These are phyloP conservation scores for Saccharomycopsis crataegensis DNA, from an alignment of 1,139 yeast genomes.

Conservation along the genomic window DNA sequence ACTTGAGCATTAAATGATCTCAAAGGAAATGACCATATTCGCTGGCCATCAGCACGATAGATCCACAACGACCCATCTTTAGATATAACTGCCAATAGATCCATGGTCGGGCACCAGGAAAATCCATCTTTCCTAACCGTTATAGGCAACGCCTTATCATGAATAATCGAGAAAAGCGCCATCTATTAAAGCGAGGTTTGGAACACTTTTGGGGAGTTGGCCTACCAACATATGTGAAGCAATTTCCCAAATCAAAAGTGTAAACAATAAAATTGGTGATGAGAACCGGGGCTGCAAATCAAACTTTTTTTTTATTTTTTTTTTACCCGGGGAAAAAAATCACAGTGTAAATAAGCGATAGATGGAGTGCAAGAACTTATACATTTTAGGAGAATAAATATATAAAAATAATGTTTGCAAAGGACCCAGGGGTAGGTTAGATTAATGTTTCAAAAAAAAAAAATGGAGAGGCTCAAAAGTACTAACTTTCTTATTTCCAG, in stretches of 20 bases:
- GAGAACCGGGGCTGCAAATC: no score
- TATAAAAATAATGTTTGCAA: constrained; percentile 10
- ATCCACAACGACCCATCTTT: constrained; percentile 38
- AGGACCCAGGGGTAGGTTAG: constrained; percentile 16
- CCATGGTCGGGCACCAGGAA: constrained; percentile 52
- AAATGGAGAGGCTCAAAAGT: not conserved
- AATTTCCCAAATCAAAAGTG: not conserved
- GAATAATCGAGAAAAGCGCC: not conserved
- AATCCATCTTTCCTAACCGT: constrained; percentile 35
- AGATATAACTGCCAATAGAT: constrained; percentile 41
- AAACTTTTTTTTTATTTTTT: not conserved
- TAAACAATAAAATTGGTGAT: no score
- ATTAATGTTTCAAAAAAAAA: not conserved
- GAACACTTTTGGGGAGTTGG: not conserved
- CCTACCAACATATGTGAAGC: no score
- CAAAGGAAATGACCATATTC: constrained; percentile 41
- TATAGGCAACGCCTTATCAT: constrained; percentile 22
- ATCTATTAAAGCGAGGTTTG: not conserved
- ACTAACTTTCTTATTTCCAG: not conserved
- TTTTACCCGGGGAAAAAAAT: not conserved
- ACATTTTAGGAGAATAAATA: not conserved
- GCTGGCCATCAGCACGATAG: constrained; percentile 47
- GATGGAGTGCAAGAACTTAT: not conserved
- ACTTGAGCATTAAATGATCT: constrained; percentile 14
- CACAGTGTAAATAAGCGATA: not conserved